Evolutionary conservation across 208 protist species (phyloP).

Genomic region (Crithidia mellificae): DNA sequence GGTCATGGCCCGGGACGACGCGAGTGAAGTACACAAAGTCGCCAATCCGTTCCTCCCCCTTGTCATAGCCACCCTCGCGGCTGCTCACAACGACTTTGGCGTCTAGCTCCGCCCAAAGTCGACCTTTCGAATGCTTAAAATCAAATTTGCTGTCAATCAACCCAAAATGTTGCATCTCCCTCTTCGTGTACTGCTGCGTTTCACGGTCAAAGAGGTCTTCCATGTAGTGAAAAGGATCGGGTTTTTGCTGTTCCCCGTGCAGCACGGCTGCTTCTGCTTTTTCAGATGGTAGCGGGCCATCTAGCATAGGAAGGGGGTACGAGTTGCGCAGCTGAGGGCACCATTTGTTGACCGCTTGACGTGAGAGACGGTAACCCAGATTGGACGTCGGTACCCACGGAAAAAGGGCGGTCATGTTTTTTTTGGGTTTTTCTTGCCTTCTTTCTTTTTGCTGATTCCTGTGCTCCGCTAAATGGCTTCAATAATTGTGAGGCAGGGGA

Average conservation of each 20-base stretch:
- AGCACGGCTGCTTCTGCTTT: conserved; percentile 47
- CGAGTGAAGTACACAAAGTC: conserved; percentile 92
- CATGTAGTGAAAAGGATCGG: conserved; percentile 88
- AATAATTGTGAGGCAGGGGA: too few species aligned
- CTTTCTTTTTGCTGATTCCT: too few species aligned
- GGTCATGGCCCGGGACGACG: conserved; percentile 67
- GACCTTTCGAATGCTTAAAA: conserved; percentile 81
- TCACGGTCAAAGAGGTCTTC: conserved; percentile 85
- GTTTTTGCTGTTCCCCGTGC: conserved; percentile 52
- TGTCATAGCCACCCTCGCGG: conserved; percentile 89
- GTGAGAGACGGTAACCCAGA: conserved; percentile 44
- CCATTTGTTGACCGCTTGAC: conserved; percentile 68
- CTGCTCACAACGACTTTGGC: conserved; percentile 83
- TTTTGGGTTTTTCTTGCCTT: neutral
- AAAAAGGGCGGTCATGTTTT: conserved; percentile 73
- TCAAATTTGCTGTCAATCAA: conserved; percentile 81
- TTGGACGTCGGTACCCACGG: conserved; percentile 86
- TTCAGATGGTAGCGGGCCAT: conserved; percentile 81
- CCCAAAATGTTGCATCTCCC: conserved; percentile 70
- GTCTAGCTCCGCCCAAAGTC: conserved; percentile 86
- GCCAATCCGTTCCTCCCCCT: conserved; percentile 89
- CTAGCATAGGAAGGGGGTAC: conserved; percentile 72
- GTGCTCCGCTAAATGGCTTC: too few species aligned
- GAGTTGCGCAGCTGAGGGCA: conserved; percentile 66
- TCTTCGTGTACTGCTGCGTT: conserved; percentile 70